Evolutionary conservation across 1,284 basidiomycete genomes (phyloP).

Genomic region (Cutaneotrichosporon sp.): DNA sequence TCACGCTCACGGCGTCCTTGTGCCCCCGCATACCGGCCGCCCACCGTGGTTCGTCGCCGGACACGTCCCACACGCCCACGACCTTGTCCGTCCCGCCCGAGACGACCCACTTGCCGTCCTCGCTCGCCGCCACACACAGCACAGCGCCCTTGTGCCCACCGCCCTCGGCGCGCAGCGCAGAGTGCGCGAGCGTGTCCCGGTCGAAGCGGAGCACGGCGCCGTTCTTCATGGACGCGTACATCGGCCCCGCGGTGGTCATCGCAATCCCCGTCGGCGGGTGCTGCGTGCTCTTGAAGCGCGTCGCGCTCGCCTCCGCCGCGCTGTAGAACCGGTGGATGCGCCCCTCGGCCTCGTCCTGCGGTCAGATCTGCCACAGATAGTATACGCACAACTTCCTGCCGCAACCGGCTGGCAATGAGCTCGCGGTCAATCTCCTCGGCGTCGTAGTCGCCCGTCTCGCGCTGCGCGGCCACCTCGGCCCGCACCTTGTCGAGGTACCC

Average conservation of each 20-base stretch:
- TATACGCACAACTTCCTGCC: conserved; percentile 73
- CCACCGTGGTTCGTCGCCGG: conserved; percentile 64
- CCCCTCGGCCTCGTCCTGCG: conserved; percentile 51
- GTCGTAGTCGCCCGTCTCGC: conserved; percentile 76
- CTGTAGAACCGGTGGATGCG: conserved; percentile 58
- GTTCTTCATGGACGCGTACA: conserved; percentile 72
- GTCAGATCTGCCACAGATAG: conserved; percentile 1
- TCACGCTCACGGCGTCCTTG: conserved; percentile 79
- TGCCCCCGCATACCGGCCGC: conserved; percentile 77
- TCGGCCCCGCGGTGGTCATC: conserved; percentile 13
- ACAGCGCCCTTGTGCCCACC: conserved; percentile 86
- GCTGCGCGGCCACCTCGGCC: conserved; percentile 64
- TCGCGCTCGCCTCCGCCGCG: not conserved
- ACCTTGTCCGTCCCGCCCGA: conserved; percentile 82
- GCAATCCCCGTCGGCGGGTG: conserved; percentile 19
- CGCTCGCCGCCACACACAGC: conserved; percentile 76
- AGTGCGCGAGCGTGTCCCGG: conserved; percentile 31
- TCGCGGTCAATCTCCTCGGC: conserved; percentile 92
- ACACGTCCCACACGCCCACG: conserved; percentile 80
- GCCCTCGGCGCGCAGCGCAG: conserved; percentile 44
- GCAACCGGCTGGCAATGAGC: conserved; percentile 82
- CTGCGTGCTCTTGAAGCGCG: conserved; percentile 18
- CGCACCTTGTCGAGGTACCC: conserved; percentile 80
- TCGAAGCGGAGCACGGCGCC: conserved; percentile 77
- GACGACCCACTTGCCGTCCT: conserved; percentile 80